Conservation (phyloP, 257 asterid species). For the Avicennia marina region DNA sequence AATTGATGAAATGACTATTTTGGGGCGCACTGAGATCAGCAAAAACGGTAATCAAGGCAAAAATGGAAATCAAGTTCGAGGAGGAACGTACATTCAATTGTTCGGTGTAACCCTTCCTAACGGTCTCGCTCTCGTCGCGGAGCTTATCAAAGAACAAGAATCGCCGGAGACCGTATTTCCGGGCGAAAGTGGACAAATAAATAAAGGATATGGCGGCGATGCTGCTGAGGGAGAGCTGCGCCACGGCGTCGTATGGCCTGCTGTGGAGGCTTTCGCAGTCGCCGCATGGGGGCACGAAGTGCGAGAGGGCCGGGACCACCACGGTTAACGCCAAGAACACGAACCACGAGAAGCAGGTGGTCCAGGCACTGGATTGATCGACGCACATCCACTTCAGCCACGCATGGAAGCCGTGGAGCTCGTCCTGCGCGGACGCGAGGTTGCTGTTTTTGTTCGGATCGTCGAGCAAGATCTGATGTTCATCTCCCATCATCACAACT, state of each 20-base stretch:
- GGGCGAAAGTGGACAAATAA: conserved; percentile 54
- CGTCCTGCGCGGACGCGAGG: conserved; percentile 76
- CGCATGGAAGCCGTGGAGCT: conserved; percentile 59
- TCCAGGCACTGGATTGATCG: conserved; percentile 66
- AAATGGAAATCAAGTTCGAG: too few relatives aligned
- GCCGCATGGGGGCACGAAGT: conserved; percentile 56
- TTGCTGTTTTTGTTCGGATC: conserved; percentile 4
- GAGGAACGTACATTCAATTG: conserved; percentile 59
- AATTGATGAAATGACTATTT: too few relatives aligned
- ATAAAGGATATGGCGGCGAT: conserved; percentile 66
- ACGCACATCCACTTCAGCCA: conserved; percentile 92
- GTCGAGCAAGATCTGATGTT: conserved; percentile 13
- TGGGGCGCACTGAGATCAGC: too few relatives aligned
- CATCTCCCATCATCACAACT: conserved; percentile 39
- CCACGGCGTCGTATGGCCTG: conserved; percentile 73
- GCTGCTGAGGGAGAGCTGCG: conserved; percentile 79
- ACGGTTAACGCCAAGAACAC: conserved; percentile 49
- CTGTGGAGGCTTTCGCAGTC: conserved; percentile 67
- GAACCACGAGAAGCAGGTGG: conserved; percentile 63
- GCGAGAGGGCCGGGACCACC: conserved; percentile 72
- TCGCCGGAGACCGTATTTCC: conserved; percentile 67
- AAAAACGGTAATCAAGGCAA: too few relatives aligned
- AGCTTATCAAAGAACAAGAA: conserved; percentile 82
- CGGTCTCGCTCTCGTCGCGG: conserved; percentile 83
- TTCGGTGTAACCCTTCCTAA: conserved; percentile 56